Evolutionary conservation across 345 rosid genomes (phyloP).

Genomic region (Psidium friedrichsthalianum): DNA sequence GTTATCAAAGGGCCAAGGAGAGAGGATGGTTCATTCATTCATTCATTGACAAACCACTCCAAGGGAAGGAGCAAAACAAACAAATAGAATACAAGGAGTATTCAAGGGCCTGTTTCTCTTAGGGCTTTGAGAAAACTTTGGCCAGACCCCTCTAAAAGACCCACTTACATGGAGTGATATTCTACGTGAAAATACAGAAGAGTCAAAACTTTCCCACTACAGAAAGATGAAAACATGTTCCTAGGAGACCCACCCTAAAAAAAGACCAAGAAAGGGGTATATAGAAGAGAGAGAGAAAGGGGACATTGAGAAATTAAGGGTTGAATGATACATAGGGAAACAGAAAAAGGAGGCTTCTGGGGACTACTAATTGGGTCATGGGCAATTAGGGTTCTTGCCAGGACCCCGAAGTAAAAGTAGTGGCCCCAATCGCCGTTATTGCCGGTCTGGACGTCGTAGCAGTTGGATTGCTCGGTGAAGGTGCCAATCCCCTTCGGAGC

Average conservation of each 20-base stretch:
- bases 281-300: conserved; percentile 1
- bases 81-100: conserved; percentile 24
- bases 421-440: conserved; percentile 95
- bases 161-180: conserved; percentile 26
- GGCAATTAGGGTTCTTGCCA: conserved; percentile 74
- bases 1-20: not conserved
- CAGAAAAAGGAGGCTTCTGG: not conserved
- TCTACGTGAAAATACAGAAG: conserved; percentile 1
- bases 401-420: conserved; percentile 97
- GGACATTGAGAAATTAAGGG: conserved; percentile 17
- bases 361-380: conserved; percentile 10
- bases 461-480: conserved; percentile 86
- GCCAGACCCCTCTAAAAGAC: conserved; percentile 9
- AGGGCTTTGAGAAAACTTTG: conserved; percentile 26
- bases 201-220: conserved; percentile 34
- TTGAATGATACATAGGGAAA: conserved; percentile 39
- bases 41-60: conserved; percentile 28
- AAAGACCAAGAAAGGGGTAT: conserved; percentile 11
- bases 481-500: conserved; percentile 84
- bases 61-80: conserved; percentile 21
- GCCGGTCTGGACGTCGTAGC: conserved; percentile 88
- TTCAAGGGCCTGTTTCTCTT: conserved; percentile 30
- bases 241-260: conserved; percentile 22
- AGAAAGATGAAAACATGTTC: conserved; percentile 11
- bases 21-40: conserved; percentile 2